Conservation (phyloP, 192 early-diverging fungal species). For the Umbelopsis sp. region DNA sequence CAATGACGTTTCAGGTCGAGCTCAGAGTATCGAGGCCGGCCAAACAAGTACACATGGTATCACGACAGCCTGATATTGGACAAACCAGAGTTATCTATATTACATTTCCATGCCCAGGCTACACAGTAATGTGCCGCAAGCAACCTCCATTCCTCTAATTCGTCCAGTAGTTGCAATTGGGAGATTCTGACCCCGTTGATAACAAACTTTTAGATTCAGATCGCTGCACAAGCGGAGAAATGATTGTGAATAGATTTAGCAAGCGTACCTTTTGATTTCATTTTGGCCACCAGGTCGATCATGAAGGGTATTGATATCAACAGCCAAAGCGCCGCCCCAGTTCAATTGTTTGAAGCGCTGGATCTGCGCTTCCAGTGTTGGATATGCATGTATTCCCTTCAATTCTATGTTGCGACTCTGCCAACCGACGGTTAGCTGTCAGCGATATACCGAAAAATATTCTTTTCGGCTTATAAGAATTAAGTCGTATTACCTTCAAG, state of each 20-base stretch:
- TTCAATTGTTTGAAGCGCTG: slow-evolving; percentile 65
- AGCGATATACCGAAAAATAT: background rate
- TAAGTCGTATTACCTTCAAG: slow-evolving; percentile 51
- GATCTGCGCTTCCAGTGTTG: slow-evolving; percentile 70
- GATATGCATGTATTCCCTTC: slow-evolving; percentile 73
- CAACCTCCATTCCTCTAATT: slow-evolving; percentile 89
- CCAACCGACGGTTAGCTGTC: background rate
- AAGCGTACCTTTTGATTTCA: slow-evolving; percentile 26
- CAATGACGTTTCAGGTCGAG: slow-evolving; percentile 2
- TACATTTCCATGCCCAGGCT: slow-evolving; percentile 63
- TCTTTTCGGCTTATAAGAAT: background rate
- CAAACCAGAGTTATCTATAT: background rate
- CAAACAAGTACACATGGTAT: background rate
- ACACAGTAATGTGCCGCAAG: slow-evolving; percentile 87
- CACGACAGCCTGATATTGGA: background rate
- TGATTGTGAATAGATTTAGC: too few species aligned
- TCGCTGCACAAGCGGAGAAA: background rate
- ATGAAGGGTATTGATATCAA: slow-evolving; percentile 67
- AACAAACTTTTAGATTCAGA: background rate
- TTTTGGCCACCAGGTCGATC: slow-evolving; percentile 38
- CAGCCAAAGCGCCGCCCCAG: slow-evolving; percentile 59
- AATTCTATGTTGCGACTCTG: slow-evolving; percentile 75
- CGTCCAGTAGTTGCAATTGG: slow-evolving; percentile 84
- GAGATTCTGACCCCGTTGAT: slow-evolving; percentile 55
- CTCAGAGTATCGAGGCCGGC: background rate